A percentile compares a stretch with the other conserved stretches of the same genome.
phyloP scores from a whole-genome alignment of 2,329 filamentous ascomycete species.

The Pyrenophora teres region DNA sequence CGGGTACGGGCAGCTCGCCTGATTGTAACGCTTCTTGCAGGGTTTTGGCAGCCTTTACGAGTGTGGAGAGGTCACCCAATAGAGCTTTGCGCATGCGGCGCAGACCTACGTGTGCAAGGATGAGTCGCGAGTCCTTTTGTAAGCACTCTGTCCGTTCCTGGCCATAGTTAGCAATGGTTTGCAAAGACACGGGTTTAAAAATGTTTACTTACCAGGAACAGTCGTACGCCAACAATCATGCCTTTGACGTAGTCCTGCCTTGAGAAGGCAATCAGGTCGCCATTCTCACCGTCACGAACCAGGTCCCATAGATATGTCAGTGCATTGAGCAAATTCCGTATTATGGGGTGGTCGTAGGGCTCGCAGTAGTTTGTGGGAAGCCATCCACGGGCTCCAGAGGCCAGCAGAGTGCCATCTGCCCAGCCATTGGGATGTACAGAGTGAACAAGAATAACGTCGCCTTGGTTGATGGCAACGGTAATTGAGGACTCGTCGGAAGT shows the following conservation, averaged over 20 bases:
- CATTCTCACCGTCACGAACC: slow-evolving; percentile 75
- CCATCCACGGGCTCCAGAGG: slow-evolving; percentile 89
- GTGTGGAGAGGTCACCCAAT: slow-evolving; percentile 82
- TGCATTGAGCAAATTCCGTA: slow-evolving; percentile 82
- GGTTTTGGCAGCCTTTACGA: slow-evolving; percentile 87
- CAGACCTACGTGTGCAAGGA: slow-evolving; percentile 76
- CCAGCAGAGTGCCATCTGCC: slow-evolving; percentile 91
- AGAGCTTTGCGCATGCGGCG: slow-evolving; percentile 83
- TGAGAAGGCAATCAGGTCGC: slow-evolving; percentile 77
- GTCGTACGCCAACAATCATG: slow-evolving; percentile 89
- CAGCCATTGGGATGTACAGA: slow-evolving; percentile 98
- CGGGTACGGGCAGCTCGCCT: slow-evolving; percentile 46
- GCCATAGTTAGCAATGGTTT: slow-evolving; percentile 20
- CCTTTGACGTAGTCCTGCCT: slow-evolving; percentile 95
- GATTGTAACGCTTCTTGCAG: slow-evolving; percentile 72
- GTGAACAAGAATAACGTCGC: slow-evolving; percentile 91
- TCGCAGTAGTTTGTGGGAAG: slow-evolving; percentile 98
- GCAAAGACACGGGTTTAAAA: neutral
- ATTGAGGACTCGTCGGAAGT: slow-evolving; percentile 69
- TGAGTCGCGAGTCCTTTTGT: slow-evolving; percentile 75
- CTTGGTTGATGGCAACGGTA: slow-evolving; percentile 84
- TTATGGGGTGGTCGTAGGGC: slow-evolving; percentile 85
- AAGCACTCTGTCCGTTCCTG: slow-evolving; percentile 89
- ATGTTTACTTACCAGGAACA: slow-evolving; percentile 73
- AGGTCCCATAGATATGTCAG: slow-evolving; percentile 92